These are phyloP conservation scores for Populus hybrid DNA, from an alignment of 441 rosid genomes.

Conservation along the genomic window DNA sequence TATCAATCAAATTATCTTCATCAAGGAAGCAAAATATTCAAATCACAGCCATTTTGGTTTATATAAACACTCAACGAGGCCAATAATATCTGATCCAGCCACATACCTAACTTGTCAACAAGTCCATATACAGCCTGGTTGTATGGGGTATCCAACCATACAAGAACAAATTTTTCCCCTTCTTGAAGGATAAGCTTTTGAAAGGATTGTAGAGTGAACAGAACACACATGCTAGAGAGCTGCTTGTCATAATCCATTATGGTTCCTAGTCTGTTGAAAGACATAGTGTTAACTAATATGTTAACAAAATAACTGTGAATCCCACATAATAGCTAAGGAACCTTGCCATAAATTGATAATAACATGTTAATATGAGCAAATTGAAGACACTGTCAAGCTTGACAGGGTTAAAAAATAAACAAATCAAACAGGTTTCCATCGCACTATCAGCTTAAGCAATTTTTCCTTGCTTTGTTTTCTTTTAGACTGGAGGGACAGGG, in stretches of 20 bases:
- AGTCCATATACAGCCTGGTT: slow-evolving; percentile 96
- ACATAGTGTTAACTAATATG: slow-evolving; percentile 8
- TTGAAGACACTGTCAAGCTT: slow-evolving; percentile 2
- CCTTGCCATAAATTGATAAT: background rate
- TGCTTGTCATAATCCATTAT: slow-evolving; percentile 55
- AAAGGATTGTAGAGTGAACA: slow-evolving; percentile 83
- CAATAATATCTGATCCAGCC: slow-evolving; percentile 17
- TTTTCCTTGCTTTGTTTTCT: slow-evolving; percentile 2
- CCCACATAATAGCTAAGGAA: background rate
- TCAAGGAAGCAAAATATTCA: background rate
- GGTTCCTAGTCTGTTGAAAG: slow-evolving; percentile 49
- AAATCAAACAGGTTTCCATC: slow-evolving; percentile 1
- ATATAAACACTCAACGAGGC: background rate
- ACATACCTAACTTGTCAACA: slow-evolving; percentile 84
- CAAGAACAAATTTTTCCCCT: slow-evolving; percentile 93
- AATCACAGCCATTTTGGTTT: background rate
- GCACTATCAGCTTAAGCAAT: background rate
- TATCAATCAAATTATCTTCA: background rate
- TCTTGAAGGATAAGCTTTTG: slow-evolving; percentile 91
- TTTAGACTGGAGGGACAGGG: background rate
- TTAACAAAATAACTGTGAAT: background rate
- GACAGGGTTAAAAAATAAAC: background rate
- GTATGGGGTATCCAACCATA: slow-evolving; percentile 91
- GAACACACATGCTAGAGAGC: slow-evolving; percentile 77
- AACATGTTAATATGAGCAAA: background rate